Conservation (phyloP, 2,329 filamentous ascomycete species). For the Didymellaceae sp. region DNA sequence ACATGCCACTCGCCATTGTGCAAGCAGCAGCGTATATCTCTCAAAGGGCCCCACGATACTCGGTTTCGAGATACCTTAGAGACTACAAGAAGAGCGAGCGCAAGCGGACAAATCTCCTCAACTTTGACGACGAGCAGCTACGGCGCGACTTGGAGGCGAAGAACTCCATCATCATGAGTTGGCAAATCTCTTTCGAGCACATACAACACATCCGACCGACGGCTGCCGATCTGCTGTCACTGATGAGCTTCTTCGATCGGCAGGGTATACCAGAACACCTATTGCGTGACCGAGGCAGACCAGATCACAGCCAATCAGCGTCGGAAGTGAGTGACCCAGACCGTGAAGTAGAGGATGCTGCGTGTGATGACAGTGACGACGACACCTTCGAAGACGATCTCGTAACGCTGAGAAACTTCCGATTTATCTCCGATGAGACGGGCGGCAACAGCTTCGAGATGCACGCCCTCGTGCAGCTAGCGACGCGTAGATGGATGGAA, state of each 20-base stretch:
- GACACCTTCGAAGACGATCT: not conserved
- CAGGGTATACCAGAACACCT: conserved; percentile 51
- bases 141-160: conserved; percentile 41
- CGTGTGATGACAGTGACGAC: too few relatives aligned
- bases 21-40: conserved; percentile 46
- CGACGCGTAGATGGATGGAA: conserved; percentile 23
- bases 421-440: not conserved
- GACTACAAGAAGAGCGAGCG: conserved; percentile 47
- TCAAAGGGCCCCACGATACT: conserved; percentile 19
- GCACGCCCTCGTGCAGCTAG: conserved; percentile 23
- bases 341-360: too few relatives aligned
- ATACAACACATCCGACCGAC: conserved; percentile 36
- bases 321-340: not conserved
- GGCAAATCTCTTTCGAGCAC: conserved; percentile 42
- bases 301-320: too few relatives aligned
- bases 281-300: too few relatives aligned
- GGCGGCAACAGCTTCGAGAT: not conserved
- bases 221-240: conserved; percentile 53
- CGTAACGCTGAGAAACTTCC: not conserved
- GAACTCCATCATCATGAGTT: conserved; percentile 49
- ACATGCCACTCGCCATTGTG: conserved; percentile 45
- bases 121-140: conserved; percentile 36
- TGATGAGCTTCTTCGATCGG: conserved; percentile 57
- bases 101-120: conserved; percentile 27
- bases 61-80: conserved; percentile 46